Evolutionary conservation across 768 basidiomycete species (phyloP), one percentile per base, ranked within the genome.

Genomic region (Pleurotus cornucopiae): DNA sequence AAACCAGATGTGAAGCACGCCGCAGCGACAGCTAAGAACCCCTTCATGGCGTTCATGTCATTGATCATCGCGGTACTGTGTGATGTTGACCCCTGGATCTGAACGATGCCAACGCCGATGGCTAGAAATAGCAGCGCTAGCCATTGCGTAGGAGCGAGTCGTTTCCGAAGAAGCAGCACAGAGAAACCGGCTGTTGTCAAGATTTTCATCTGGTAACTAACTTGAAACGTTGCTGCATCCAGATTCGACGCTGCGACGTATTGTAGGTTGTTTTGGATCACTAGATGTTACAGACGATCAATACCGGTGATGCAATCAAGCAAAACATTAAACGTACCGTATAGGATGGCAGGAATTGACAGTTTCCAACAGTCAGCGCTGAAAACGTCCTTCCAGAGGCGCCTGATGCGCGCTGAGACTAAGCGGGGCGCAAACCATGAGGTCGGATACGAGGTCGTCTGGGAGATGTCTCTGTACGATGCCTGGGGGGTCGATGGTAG

Each of bases 121-220:
- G 94, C 92, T 23, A 98, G 84, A 73, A 90, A 83, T 58, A 91
- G 70, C 20, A 98, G 78, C 0, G 94, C 84, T 13, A 91, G 64
- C 95, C 95, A 98, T 69, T 97, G 93, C 34, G 73, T 75, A 1
- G 80, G 74, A 23, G 79, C 80, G 37, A 98, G 74, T 63, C 85
- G 83, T 66, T 86, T 89, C 59, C 90, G 84, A 25, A 95, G 79
- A 25, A 96, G 76, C 4, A 90, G 62, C 43, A 94, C 92, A 18
- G 90, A 92, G 70, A 94, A 94, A 40, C 80, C 89, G 14, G 92
- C 94, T 18, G 94, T 96, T 38, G 94, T 95, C 61, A 96, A 84
- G 65, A 96, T 94, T 72, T 96, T 96, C 94, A 96, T 96, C 69
- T 96, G 94, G 71, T 95, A 95, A 44, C 86, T 91, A 67, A 96